phyloP scores from a whole-genome alignment of 192 early-diverging fungal genomes.

The Mortierella claussenii region DNA sequence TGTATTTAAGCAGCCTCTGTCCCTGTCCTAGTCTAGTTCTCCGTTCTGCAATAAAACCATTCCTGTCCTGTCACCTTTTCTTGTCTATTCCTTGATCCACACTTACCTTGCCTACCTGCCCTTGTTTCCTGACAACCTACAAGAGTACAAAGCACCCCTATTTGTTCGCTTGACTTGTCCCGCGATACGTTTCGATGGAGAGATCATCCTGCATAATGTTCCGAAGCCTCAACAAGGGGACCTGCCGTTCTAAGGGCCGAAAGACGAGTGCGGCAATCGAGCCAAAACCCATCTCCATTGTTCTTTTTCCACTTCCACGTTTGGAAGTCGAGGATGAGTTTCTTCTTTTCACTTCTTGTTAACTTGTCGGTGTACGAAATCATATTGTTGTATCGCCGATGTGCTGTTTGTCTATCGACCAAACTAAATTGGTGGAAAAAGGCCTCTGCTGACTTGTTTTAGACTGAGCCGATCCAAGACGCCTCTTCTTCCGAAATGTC shows the following conservation, averaged over 20 bases:
- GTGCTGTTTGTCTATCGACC: constrained; percentile 14
- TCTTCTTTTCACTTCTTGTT: constrained; percentile 20
- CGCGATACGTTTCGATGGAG: constrained; percentile 16
- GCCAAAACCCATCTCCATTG: constrained; percentile 28
- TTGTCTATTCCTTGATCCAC: too few species aligned
- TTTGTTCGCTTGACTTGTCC: constrained; percentile 10
- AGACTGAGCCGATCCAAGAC: constrained; percentile 17
- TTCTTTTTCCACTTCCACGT: constrained; percentile 31
- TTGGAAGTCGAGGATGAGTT: constrained; percentile 11
- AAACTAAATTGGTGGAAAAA: constrained; percentile 18
- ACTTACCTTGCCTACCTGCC: too few species aligned
- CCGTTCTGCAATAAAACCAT: too few species aligned
- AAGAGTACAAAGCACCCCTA: background rate
- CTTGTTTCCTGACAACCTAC: too few species aligned
- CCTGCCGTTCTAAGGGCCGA: constrained; percentile 18
- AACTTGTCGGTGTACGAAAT: constrained; percentile 14
- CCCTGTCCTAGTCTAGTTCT: too few species aligned
- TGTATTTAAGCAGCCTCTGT: too few species aligned
- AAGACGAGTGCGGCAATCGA: constrained; percentile 31
- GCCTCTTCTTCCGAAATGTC: constrained; percentile 1
- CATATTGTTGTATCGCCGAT: constrained; percentile 19
- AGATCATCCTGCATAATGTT: constrained; percentile 15
- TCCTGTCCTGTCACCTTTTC: too few species aligned
- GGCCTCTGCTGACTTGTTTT: constrained; percentile 21
- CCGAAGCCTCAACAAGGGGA: constrained; percentile 15